A percentile compares a stretch with the other conserved stretches of the same genome.
Evolutionary conservation across 1,284 basidiomycete genomes (phyloP).

Genomic region (Peniophora sp.): DNA sequence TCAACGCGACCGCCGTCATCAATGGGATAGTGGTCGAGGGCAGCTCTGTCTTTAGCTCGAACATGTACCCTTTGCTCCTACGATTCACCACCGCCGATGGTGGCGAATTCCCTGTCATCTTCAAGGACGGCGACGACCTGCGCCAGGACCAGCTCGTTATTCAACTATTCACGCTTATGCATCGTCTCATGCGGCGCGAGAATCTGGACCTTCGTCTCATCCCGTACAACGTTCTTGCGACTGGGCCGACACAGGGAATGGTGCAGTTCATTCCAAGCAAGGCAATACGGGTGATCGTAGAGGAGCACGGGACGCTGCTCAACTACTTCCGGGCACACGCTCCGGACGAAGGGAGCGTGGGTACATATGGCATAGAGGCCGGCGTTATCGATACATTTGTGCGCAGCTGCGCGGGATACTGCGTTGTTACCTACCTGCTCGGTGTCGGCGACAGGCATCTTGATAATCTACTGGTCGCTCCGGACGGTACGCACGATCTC

Average conservation of each 20-base stretch:
- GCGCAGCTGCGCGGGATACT: conserved; percentile 96
- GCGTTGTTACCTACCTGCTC: conserved; percentile 93
- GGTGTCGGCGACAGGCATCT: conserved; percentile 97
- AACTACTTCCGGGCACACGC: conserved; percentile 83
- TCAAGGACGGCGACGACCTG: conserved; percentile 99
- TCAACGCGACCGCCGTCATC: conserved; percentile 79
- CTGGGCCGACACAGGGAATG: conserved; percentile 91
- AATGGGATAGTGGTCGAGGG: conserved; percentile 86
- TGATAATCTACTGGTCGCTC: conserved; percentile 89
- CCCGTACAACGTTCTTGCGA: conserved; percentile 92
- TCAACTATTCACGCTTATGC: conserved; percentile 97
- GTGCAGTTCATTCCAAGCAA: conserved; percentile 94
- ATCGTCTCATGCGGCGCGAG: conserved; percentile 87
- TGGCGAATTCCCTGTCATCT: conserved; percentile 87
- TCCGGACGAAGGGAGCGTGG: conserved; percentile 88
- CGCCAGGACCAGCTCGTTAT: conserved; percentile 97
- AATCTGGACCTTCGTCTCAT: conserved; percentile 91
- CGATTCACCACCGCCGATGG: conserved; percentile 80
- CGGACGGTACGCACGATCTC: conserved; percentile 65
- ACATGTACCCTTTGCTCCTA: conserved; percentile 86
- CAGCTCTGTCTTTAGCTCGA: conserved; percentile 96
- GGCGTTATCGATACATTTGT: conserved; percentile 95
- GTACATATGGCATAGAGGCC: conserved; percentile 89
- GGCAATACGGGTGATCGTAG: conserved; percentile 89
- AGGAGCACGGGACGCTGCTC: conserved; percentile 85